Percentiles rank a stretch among this genome's conserved stretches.
These are phyloP conservation scores for Gloeophyllum trabeum DNA, from an alignment of 768 basidiomycete species.

Conservation along the genomic window DNA sequence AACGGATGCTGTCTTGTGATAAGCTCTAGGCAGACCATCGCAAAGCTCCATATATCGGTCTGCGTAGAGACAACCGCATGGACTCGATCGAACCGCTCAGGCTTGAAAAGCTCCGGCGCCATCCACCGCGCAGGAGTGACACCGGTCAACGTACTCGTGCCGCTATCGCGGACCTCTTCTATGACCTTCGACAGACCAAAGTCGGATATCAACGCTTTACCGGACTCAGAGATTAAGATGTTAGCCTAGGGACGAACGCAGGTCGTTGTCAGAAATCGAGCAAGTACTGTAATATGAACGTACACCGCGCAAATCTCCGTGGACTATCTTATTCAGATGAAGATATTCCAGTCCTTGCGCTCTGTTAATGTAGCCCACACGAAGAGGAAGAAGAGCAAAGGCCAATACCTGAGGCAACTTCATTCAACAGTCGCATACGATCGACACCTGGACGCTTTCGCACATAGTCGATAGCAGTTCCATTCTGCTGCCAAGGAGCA, in stretches of 20 bases:
- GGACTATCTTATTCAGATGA: background rate
- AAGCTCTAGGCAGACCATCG: conserved; percentile 34
- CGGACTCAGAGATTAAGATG: conserved; percentile 1
- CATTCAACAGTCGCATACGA: conserved; percentile 3
- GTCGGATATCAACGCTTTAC: background rate
- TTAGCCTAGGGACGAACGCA: conserved; percentile 1
- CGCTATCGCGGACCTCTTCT: background rate
- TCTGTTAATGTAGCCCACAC: background rate
- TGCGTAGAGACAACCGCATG: conserved; percentile 10
- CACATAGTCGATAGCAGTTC: conserved; percentile 4
- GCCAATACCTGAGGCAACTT: conserved; percentile 1
- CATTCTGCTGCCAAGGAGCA: conserved; percentile 9
- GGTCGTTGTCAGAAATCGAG: background rate
- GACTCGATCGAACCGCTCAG: conserved; percentile 6
- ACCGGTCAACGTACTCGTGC: background rate
- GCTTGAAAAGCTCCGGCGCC: conserved; percentile 27
- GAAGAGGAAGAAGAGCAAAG: conserved; percentile 2
- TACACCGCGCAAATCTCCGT: background rate
- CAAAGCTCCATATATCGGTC: conserved; percentile 40
- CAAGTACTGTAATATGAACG: background rate
- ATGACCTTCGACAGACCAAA: conserved; percentile 2
- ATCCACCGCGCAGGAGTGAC: conserved; percentile 11
- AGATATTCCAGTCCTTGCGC: background rate
- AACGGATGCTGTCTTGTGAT: conserved; percentile 31
- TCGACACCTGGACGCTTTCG: conserved; percentile 6